Evolutionary conservation across 2,329 filamentous ascomycete species (phyloP).

Genomic region (Amphichorda felina): DNA sequence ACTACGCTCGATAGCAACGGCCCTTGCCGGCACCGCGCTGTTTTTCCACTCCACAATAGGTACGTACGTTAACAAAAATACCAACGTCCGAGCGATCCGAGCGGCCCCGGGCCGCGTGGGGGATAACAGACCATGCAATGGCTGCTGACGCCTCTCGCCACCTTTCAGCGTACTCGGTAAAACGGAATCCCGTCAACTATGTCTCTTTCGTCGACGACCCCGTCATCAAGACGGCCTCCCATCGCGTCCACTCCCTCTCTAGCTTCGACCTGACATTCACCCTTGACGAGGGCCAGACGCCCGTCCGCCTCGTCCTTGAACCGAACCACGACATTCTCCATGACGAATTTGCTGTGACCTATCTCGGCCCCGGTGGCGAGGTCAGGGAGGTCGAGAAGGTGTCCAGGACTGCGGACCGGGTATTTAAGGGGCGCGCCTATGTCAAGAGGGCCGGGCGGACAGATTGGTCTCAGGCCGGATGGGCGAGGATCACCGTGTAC

Average conservation of each 20-base stretch:
- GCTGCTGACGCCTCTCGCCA: too few relatives aligned
- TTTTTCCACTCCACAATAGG: constrained; percentile 18
- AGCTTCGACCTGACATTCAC: constrained; percentile 78
- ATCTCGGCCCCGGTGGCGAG: constrained; percentile 60
- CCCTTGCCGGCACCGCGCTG: constrained; percentile 16
- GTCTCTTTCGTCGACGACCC: constrained; percentile 64
- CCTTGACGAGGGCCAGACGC: constrained; percentile 53
- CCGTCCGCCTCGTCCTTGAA: constrained; percentile 68
- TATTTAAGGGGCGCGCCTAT: constrained; percentile 75
- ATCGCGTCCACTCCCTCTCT: constrained; percentile 69
- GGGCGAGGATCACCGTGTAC: constrained; percentile 71
- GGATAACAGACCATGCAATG: too few relatives aligned
- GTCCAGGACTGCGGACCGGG: constrained; percentile 60
- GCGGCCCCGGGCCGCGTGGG: too few relatives aligned
- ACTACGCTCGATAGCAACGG: constrained; percentile 16
- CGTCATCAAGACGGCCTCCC: constrained; percentile 65
- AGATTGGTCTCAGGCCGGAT: constrained; percentile 73
- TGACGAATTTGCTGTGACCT: constrained; percentile 61
- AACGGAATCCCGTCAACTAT: constrained; percentile 65
- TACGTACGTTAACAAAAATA: constrained; percentile 8
- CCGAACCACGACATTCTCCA: constrained; percentile 87
- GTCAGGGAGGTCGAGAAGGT: constrained; percentile 56
- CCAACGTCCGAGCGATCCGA: too few relatives aligned
- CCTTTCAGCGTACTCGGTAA: constrained; percentile 52
- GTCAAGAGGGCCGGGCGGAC: constrained; percentile 44